A percentile compares a stretch with the other conserved stretches of the same genome.
Conservation (phyloP, 2,329 filamentous ascomycete species). For the Colletotrichum tabaci region DNA sequence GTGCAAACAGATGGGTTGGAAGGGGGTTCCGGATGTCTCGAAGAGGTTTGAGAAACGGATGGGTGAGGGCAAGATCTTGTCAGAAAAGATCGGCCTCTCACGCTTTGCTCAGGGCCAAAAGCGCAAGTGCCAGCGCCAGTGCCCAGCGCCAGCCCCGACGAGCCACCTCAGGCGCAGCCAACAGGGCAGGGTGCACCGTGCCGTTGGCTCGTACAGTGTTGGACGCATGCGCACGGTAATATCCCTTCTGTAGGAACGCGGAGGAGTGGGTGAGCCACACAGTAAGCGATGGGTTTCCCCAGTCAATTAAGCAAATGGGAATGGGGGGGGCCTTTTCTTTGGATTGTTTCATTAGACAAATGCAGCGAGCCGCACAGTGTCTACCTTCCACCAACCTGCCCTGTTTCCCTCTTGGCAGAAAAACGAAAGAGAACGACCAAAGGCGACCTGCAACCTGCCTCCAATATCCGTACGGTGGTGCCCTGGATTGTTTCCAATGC, state of each 20-base stretch:
- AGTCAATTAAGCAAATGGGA: constrained; percentile 35
- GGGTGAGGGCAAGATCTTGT: constrained; percentile 46
- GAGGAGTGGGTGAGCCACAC: constrained; percentile 21
- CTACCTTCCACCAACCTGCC: neutral
- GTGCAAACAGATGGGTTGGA: constrained; percentile 41
- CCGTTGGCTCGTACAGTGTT: neutral
- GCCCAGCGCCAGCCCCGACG: constrained; percentile 9
- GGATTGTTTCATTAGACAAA: constrained; percentile 32
- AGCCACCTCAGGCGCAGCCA: constrained; percentile 14
- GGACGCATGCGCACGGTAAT: neutral
- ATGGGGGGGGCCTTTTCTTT: constrained; percentile 19
- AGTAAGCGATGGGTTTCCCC: constrained; percentile 19
- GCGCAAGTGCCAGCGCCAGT: constrained; percentile 22
- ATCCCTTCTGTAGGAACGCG: neutral
- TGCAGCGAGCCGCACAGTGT: constrained; percentile 39
- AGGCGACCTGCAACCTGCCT: constrained; percentile 7
- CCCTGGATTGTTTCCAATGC: constrained; percentile 21
- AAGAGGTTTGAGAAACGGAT: constrained; percentile 46
- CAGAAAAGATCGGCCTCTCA: constrained; percentile 43
- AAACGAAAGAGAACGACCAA: neutral
- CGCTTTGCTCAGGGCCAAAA: constrained; percentile 28
- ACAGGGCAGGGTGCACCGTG: constrained; percentile 4
- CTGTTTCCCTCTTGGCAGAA: neutral
- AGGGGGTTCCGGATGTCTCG: constrained; percentile 42
- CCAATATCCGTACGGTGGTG: constrained; percentile 17